phyloP scores from a whole-genome alignment of 176 grass and related monocot genomes.

The Musa acuminata region DNA sequence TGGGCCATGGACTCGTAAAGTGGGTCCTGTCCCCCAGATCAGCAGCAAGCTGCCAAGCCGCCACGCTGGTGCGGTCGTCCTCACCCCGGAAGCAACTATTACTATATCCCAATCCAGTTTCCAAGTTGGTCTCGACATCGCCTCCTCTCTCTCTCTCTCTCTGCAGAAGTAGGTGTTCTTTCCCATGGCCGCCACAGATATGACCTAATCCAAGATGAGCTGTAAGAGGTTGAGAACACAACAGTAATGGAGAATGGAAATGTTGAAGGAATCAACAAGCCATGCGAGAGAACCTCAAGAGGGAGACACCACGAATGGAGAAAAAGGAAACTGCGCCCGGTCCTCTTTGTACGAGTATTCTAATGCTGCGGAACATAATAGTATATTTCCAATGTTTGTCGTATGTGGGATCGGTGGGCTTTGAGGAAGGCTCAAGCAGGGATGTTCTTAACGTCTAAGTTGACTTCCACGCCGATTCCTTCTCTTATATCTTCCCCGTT shows the following conservation, averaged over 20 bases:
- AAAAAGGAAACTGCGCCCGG: neutral
- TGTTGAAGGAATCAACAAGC: neutral
- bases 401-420: constrained; percentile 11
- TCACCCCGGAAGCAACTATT: neutral
- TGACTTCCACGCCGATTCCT: neutral
- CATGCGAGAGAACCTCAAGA: neutral
- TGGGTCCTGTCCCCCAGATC: neutral
- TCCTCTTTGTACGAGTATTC: neutral
- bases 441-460: constrained; percentile 10
- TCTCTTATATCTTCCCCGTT: neutral
- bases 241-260: neutral
- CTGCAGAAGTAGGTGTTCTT: no score
- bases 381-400: neutral
- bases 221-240: neutral
- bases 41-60: neutral
- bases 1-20: neutral
- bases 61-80: neutral
- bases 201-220: neutral
- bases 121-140: neutral
- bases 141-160: no score
- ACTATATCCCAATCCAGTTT: neutral
- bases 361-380: neutral
- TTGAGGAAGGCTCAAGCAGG: constrained; percentile 27
- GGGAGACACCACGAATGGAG: neutral
- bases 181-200: neutral